phyloP scores from a whole-genome alignment of 345 rosid genomes.

The Acer negundo region DNA sequence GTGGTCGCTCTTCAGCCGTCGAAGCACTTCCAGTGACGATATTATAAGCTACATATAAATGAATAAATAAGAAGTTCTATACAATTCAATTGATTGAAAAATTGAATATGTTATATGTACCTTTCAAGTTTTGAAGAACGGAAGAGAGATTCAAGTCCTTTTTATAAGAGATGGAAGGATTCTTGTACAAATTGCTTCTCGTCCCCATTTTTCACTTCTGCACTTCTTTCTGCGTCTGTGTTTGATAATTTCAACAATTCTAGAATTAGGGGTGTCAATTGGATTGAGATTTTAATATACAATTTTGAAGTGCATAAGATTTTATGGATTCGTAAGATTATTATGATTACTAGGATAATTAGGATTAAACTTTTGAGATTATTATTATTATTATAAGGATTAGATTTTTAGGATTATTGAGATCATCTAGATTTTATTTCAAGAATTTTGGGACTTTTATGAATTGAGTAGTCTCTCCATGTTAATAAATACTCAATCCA shows the following conservation, averaged over 20 bases:
- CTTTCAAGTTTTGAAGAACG: slow-evolving; percentile 67
- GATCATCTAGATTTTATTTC: too few species aligned
- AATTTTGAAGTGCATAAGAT: too few species aligned
- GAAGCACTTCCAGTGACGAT: slow-evolving; percentile 58
- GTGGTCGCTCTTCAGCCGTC: slow-evolving; percentile 28
- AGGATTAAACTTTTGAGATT: too few species aligned
- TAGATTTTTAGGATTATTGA: too few species aligned
- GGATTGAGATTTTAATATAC: too few species aligned
- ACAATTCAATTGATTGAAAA: neutral
- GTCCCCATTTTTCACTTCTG: slow-evolving; percentile 37
- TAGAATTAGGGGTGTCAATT: too few species aligned
- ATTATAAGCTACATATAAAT: slow-evolving; percentile 47
- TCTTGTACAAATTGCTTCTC: slow-evolving; percentile 70
- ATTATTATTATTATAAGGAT: too few species aligned
- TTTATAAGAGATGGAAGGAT: slow-evolving; percentile 57
- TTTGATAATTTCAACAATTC: neutral
- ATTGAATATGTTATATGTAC: slow-evolving; percentile 17
- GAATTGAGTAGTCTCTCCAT: too few species aligned
- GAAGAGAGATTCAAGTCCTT: slow-evolving; percentile 58
- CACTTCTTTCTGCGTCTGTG: neutral
- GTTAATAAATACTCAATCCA: too few species aligned
- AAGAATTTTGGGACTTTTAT: too few species aligned
- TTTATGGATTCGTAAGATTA: too few species aligned
- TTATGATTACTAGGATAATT: too few species aligned
- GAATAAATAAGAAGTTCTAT: neutral